Base-by-base conservation (phyloP, 768 basidiomycete genomes). In the Favolaschia claudopus region DNA sequence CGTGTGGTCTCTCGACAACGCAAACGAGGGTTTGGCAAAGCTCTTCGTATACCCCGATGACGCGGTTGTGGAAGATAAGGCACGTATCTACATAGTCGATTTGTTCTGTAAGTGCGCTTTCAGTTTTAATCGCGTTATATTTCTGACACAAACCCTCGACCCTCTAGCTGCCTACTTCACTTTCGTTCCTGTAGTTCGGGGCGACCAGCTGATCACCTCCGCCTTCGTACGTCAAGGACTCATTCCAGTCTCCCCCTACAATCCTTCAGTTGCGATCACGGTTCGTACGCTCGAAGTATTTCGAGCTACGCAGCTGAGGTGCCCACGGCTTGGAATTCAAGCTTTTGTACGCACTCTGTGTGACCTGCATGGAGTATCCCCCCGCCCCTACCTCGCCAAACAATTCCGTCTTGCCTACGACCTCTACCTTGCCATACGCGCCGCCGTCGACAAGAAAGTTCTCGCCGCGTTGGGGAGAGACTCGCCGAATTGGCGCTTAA, bases 401-500 rank as follows among this genome's bases (percentile, higher is more conserved):
- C 46, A 48, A 17, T 60, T 81, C 22, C 61, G 71, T 1, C 65
- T 72, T 28, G 60, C 74, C 15, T 77, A 73, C 48, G 75, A 80
- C 42, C 47, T 70, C 0, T 80, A 78, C 53, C 70, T 80, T 12
- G 20, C 45, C 1, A 70, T 78, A 5, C 43, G 48, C 1, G 53
- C 59, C 1, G 6, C 2, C 0, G 63, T 77, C 17, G 53, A 73
- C 20, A 13, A 24, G 2, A 48, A 36, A 1, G 65, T 77, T 20
- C 25, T 57, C 3, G 19, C 13, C 10, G 66, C 57, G 10, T 68
- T 81, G 20, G 68, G 67, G 1, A 60, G 68, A 0, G 63, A 74
- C 42, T 32, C 38, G 1, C 65, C 69, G 1, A 44, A 77, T 33
- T 81, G 76, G 74, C 58, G 69, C 3, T 69, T 74, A 0, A 27